Evolutionary conservation across 345 rosid genomes (phyloP), one percentile per base, ranked within the genome.

Genomic region (Citrus reticulata): DNA sequence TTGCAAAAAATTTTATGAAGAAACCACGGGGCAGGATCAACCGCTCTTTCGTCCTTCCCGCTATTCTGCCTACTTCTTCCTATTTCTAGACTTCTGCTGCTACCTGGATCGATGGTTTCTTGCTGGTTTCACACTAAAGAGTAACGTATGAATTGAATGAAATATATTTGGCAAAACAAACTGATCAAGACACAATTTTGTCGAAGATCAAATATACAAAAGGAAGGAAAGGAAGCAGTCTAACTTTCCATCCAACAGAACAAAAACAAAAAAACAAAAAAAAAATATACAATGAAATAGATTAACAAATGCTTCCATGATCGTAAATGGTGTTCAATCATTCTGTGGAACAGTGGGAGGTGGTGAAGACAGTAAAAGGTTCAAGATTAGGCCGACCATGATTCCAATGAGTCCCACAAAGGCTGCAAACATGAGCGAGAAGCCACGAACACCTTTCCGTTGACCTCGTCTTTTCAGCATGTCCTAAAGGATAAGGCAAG

Each of bases 401-500:
- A 95, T 87, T 46, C 99, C 98, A 9, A 93, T 87, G 51, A 93
- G 87, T 70, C 93, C 98, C 78, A 95, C 97, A 55, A 92, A 61
- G 22, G 87, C 88, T 20, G 98, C 97, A 57, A 93, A 91, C 72
- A 81, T 89, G 60, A 93, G 58, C 55, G 98, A 92, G 84, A 95
- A 88, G 70, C 95, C 95, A 0, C 76, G 64, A 57, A 80, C 84
- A 22, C 77, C 83, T 85, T 89, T 91, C 70, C 83, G 86, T 67
- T 83, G 86, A 84, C 86, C 89, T 81, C 90, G 84, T 84, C 89
- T 92, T 89, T 85, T 93, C 88, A 89, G 76, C 89, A 84, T 78
- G 27, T 93, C 98, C 98, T 95, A 86, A 35, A 79, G 29, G 22
- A 78, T 40, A 4, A 4, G n/a, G 37, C 9, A 72, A 39, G 8